Base-by-base conservation (phyloP, 2,329 filamentous ascomycete genomes). In the Monosporascus sp. region DNA sequence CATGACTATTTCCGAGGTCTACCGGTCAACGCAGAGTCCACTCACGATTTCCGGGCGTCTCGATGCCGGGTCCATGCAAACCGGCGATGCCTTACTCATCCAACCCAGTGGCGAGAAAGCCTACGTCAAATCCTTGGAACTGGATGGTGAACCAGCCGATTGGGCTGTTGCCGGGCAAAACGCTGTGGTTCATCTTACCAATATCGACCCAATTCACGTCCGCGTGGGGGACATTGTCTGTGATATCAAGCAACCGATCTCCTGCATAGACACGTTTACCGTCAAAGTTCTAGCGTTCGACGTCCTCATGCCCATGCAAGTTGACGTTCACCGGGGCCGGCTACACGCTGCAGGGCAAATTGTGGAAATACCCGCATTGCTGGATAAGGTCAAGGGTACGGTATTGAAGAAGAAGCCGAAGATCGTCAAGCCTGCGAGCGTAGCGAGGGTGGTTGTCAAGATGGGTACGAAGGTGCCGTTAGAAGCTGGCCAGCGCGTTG, bases 101-200 rank as follows among this genome's bases (percentile, higher is more conserved):
- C 87, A 95, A 68, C 94, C 94, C 0, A 89, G 88, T 51, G 86
- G 85, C 24, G 88, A 97, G 67, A 86, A 82, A 38, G 92, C 90
- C 1, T 85, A 83, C 49, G 81, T 97, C 69, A 96, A 93, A 67
- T 87, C 83, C 3, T 77, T 99, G 48, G 86, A 94, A 67, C 80
- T 91, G 9, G 87, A 93, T 66, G 80, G 83, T 22, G 82, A 88
- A 49, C 73, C 81, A 1, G 82, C 80, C 14, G 91, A 96, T 55
- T 99, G 91, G 90, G 90, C 89, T 0, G 91, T 97, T 15, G 92
- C 93, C 1, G 93, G 93, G 1, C 90, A 97, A 65, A 96, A 94
- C 55, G 83, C 89, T 17, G 87, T 86, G 0, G 74, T 99, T n/a
- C 88, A 95, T 60, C 78, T 99, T 48, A 79, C 84, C 8, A 88